Conservation (phyloP, 768 basidiomycete genomes). For the Rhodocollybia butyracea region DNA sequence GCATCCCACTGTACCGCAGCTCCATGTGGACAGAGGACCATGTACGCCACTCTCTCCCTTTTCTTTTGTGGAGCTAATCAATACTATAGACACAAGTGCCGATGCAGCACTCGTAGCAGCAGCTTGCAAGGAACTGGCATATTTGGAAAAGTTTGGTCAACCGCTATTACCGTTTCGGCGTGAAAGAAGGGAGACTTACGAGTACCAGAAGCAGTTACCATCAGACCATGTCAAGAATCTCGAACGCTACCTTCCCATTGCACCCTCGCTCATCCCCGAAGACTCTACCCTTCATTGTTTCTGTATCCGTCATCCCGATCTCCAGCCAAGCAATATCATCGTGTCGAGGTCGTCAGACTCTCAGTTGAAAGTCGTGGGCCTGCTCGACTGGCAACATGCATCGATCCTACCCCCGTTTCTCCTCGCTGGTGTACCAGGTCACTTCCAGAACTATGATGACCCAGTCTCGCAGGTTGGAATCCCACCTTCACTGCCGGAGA, state of each 20-base stretch:
- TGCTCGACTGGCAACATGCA: constrained; percentile 57
- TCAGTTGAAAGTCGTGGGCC: constrained; percentile 32
- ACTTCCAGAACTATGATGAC: constrained; percentile 47
- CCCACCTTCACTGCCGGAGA: constrained; percentile 41
- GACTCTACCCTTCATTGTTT: constrained; percentile 37
- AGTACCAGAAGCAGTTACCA: constrained; percentile 40
- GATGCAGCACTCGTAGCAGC: constrained; percentile 38
- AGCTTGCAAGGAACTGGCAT: constrained; percentile 46
- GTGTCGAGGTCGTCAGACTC: constrained; percentile 45
- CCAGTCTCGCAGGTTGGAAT: constrained; percentile 32
- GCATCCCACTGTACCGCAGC: too few relatives aligned
- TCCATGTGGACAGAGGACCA: constrained; percentile 48
- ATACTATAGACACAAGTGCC: constrained; percentile 38
- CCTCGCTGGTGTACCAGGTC: constrained; percentile 39
- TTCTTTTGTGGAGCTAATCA: constrained; percentile 28
- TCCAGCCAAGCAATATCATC: constrained; percentile 47
- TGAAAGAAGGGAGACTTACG: constrained; percentile 39
- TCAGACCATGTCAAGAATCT: constrained; percentile 47
- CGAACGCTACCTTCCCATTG: constrained; percentile 43
- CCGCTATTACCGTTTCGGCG: constrained; percentile 42
- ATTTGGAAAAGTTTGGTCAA: constrained; percentile 45
- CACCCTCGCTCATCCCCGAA: constrained; percentile 42
- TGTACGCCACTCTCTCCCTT: constrained; percentile 39
- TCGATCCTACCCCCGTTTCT: constrained; percentile 52
- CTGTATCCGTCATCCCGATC: constrained; percentile 52